Evolutionary conservation across 139 green algal species (phyloP), one percentile per base, ranked within the genome.

Genomic region (Micractinium conductrix): DNA sequence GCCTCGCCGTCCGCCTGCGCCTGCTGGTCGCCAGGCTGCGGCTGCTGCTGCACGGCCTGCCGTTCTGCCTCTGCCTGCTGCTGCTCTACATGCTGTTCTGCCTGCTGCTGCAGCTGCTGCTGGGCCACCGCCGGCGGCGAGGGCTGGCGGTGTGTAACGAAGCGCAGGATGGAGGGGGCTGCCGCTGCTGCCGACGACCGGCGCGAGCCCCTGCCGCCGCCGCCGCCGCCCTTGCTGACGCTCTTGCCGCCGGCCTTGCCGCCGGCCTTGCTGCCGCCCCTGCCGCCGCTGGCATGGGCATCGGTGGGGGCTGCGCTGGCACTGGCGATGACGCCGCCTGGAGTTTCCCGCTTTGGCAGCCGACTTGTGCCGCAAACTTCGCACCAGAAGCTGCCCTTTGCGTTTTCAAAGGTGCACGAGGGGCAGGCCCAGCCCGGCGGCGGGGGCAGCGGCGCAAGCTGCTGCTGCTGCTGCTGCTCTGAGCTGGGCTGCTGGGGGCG

Each of bases 321-420:
- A 28, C 43, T 45, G 62, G 17, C 53, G 78, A n/a, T 55, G 42
- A 14, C 38, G 22, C 30, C 35, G n/a, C 2, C 43, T 62, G 55
- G 42, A 21, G 26, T 44, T 24, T 24, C 55, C 58, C 22, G 55
- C 73, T 28, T 21, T 44, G 22, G 53, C 16, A 44, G 7, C 2
- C 42, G 71, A 21, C 44, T 69, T 37, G 43, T 74, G 44, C 69
- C 55, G 80, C 85, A 88, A 26, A 83, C 48, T 67, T 88, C 48
- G 70, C 85, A 88, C 65, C 50, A 42, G 21, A 63, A 58, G 28
- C n/a, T n/a, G 3, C 43, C 21, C 21, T 43, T 42, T 8, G 37
- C 10, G 58, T 88, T 88, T 4, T 68, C 50, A 68, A 83, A 82
- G 14, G 85, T 86, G 76, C 85, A 88, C 33, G 63, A 48, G 28